A percentile compares a stretch with the other conserved stretches of the same genome.
phyloP scores from a whole-genome alignment of 1,139 yeast species.

The Lodderomyces parapsilosis region DNA sequence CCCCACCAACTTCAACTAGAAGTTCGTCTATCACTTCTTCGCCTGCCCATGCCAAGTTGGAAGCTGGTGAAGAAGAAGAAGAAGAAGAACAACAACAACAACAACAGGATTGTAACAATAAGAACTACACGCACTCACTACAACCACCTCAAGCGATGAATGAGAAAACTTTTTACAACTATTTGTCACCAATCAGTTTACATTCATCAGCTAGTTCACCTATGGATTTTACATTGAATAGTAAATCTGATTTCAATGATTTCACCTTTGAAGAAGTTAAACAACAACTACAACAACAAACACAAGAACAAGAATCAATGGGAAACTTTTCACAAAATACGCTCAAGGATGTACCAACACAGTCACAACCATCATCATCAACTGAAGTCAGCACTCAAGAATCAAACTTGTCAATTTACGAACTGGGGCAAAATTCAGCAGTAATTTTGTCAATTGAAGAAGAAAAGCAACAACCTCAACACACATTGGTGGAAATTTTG shows the following conservation, averaged over 20 bases:
- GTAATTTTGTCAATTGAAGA: conserved; percentile 36
- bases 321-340: conserved; percentile 42
- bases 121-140: too few species aligned
- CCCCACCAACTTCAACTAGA: conserved; percentile 3
- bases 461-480: conserved; percentile 5
- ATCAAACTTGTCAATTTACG: conserved; percentile 23
- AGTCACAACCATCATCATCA: background rate
- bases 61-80: conserved; percentile 4
- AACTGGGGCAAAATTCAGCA: conserved; percentile 55
- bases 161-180: conserved; percentile 27
- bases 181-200: conserved; percentile 46
- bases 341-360: background rate
- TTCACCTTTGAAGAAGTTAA: conserved; percentile 1
- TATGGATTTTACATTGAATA: conserved; percentile 34
- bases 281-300: conserved; percentile 19
- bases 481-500: conserved; percentile 5
- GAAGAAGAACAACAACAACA: background rate
- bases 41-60: conserved; percentile 8
- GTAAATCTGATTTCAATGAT: conserved; percentile 1
- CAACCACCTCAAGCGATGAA: conserved; percentile 16
- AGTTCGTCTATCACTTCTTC: conserved; percentile 6
- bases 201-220: conserved; percentile 44
- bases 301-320: conserved; percentile 34
- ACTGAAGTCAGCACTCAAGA: conserved; percentile 6
- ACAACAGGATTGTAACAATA: too few species aligned